Conservation (phyloP, 768 basidiomycete species). For the Termitomyces sp. region DNA sequence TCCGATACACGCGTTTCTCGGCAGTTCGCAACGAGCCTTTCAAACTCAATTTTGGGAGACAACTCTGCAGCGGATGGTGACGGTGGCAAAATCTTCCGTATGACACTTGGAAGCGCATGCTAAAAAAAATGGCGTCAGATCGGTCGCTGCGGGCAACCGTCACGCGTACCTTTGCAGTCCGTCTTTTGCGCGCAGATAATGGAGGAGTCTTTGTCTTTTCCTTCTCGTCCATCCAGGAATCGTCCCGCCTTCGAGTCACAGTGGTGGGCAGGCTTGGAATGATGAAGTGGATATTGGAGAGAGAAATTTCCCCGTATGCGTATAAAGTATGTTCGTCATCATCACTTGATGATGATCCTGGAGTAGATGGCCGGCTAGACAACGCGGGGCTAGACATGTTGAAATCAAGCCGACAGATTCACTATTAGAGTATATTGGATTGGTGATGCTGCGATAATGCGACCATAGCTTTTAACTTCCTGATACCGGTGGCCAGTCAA, state of each 20-base stretch:
- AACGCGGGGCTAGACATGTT: not conserved
- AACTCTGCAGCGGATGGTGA: conserved; percentile 15
- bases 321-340: conserved; percentile 36
- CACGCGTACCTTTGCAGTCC: not conserved
- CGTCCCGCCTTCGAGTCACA: conserved; percentile 15
- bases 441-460: not conserved
- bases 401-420: not conserved
- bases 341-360: not conserved
- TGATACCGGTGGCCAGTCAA: not conserved
- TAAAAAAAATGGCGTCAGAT: not conserved
- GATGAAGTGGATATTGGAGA: conserved; percentile 30
- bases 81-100: conserved; percentile 19
- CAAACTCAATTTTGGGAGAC: conserved; percentile 15
- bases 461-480: not conserved
- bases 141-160: not conserved
- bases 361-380: conserved; percentile 2
- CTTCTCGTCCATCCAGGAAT: conserved; percentile 5
- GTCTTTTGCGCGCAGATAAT: not conserved
- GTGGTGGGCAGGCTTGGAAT: conserved; percentile 25
- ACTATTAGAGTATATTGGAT: not conserved
- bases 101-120: conserved; percentile 17
- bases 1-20: conserved; percentile 12
- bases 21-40: conserved; percentile 14
- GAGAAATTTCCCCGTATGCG: conserved; percentile 42
- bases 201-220: conserved; percentile 2